Conservation (phyloP, 176 grass and related monocot genomes). For the Musa schizocarpa region DNA sequence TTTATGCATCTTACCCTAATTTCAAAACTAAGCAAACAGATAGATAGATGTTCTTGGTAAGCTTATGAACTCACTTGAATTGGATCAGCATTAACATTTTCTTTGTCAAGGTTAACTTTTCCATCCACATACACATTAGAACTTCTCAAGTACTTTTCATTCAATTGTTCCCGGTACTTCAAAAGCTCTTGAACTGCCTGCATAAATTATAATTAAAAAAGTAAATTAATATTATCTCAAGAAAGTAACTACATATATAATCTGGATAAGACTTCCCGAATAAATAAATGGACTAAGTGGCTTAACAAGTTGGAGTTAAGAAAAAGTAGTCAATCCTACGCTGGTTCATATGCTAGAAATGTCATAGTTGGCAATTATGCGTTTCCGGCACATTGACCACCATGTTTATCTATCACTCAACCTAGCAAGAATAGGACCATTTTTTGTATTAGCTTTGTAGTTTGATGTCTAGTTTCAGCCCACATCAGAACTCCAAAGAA, state of each 20-base stretch:
- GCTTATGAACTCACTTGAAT: conserved; percentile 51
- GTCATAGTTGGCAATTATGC: no score
- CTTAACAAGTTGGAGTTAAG: no score
- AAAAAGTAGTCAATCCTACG: no score
- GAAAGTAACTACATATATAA: not conserved
- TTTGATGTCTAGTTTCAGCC: no score
- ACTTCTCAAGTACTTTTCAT: conserved; percentile 38
- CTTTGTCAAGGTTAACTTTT: conserved; percentile 34
- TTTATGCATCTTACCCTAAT: not conserved
- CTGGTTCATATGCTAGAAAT: no score
- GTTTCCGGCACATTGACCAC: no score
- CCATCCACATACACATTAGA: conserved; percentile 17
- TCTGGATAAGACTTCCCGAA: not conserved
- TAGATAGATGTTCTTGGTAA: not conserved
- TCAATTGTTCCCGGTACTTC: conserved; percentile 56
- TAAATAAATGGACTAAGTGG: not conserved
- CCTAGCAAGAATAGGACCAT: no score
- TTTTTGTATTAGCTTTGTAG: no score
- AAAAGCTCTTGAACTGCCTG: conserved; percentile 82
- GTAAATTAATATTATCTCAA: not conserved
- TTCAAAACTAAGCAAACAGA: not conserved
- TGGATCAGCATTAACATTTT: conserved; percentile 54
- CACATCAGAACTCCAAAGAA: no score
- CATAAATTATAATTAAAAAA: conserved; percentile 11
- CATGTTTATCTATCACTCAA: no score